phyloP scores from a whole-genome alignment of 1,284 basidiomycete species.

The Ustanciosporium gigantosporum region DNA sequence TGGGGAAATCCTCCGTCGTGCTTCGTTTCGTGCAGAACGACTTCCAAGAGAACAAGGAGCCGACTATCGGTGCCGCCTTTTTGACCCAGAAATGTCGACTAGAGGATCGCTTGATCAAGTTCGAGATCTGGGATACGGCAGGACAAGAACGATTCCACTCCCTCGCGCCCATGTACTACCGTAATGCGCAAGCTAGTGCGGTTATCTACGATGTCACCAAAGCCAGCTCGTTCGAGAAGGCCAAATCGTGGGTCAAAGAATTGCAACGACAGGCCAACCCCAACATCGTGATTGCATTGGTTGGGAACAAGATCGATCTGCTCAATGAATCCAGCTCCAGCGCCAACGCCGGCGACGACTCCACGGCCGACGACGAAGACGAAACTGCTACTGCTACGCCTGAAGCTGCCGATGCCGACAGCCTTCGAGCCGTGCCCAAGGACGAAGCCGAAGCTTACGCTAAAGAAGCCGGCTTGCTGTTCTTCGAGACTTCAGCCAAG shows the following conservation, averaged over 20 bases:
- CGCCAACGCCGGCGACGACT: slow-evolving; percentile 8
- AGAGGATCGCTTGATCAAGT: slow-evolving; percentile 72
- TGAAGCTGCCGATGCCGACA: slow-evolving; percentile 20
- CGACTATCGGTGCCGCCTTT: slow-evolving; percentile 96
- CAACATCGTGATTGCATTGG: slow-evolving; percentile 83
- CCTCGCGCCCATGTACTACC: slow-evolving; percentile 95
- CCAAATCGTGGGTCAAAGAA: slow-evolving; percentile 99
- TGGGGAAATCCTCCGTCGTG: slow-evolving; percentile 99
- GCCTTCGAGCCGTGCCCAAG: slow-evolving; percentile 49
- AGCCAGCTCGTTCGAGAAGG: slow-evolving; percentile 87
- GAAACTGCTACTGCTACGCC: slow-evolving; percentile 64
- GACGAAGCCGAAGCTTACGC: slow-evolving; percentile 97
- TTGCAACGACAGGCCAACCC: slow-evolving; percentile 97
- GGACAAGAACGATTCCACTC: slow-evolving; percentile 94
- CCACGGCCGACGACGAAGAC: slow-evolving; percentile 33
- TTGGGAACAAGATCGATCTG: slow-evolving; percentile 72
- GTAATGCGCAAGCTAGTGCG: slow-evolving; percentile 96
- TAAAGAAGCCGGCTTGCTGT: slow-evolving; percentile 84
- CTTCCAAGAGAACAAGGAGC: slow-evolving; percentile 94
- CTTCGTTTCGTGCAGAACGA: slow-evolving; percentile 94
- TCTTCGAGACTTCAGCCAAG: slow-evolving; percentile 98
- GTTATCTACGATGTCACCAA: slow-evolving; percentile 98
- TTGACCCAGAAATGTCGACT: slow-evolving; percentile 70
- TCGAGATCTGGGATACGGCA: slow-evolving; percentile 95
- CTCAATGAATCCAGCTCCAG: slow-evolving; percentile 70